phyloP scores from a whole-genome alignment of 345 rosid species.

The Sisymbrium altissimum region DNA sequence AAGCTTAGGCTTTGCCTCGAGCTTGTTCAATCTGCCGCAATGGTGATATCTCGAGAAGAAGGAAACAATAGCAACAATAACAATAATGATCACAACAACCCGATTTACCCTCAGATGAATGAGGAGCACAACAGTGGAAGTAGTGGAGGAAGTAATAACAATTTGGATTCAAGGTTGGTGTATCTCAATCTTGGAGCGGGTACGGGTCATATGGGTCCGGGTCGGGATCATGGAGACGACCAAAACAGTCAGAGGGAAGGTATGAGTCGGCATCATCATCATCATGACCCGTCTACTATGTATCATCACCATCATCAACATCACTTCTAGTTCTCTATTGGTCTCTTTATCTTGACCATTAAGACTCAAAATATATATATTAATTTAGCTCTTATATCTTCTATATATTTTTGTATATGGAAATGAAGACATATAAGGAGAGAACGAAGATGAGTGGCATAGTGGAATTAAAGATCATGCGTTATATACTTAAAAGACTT shows the following conservation, averaged over 20 bases:
- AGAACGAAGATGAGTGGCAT: conserved; percentile 13
- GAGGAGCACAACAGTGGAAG: conserved; percentile 65
- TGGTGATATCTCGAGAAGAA: conserved; percentile 96
- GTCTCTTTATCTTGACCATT: conserved; percentile 26
- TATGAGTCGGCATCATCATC: conserved; percentile 53
- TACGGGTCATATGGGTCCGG: conserved; percentile 54
- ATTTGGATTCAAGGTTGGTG: conserved; percentile 82
- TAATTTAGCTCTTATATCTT: conserved; percentile 9
- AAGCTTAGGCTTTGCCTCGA: conserved; percentile 94
- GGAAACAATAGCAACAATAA: conserved; percentile 50
- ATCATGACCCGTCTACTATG: conserved; percentile 52
- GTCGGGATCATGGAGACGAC: conserved; percentile 58
- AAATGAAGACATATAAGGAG: conserved; percentile 15
- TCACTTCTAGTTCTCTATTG: conserved; percentile 46
- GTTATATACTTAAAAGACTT: background rate
- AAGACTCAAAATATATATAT: conserved; percentile 18
- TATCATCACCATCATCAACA: conserved; percentile 67
- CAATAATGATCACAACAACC: conserved; percentile 41
- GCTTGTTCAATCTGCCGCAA: conserved; percentile 97
- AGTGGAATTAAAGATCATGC: background rate
- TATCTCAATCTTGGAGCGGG: conserved; percentile 87
- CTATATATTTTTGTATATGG: conserved; percentile 13
- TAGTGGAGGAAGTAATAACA: conserved; percentile 47
- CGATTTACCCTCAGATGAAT: conserved; percentile 58
- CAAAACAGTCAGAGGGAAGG: conserved; percentile 57